Evolutionary conservation across 768 basidiomycete genomes (phyloP).

Genomic region (Rhizopogon salebrosus): DNA sequence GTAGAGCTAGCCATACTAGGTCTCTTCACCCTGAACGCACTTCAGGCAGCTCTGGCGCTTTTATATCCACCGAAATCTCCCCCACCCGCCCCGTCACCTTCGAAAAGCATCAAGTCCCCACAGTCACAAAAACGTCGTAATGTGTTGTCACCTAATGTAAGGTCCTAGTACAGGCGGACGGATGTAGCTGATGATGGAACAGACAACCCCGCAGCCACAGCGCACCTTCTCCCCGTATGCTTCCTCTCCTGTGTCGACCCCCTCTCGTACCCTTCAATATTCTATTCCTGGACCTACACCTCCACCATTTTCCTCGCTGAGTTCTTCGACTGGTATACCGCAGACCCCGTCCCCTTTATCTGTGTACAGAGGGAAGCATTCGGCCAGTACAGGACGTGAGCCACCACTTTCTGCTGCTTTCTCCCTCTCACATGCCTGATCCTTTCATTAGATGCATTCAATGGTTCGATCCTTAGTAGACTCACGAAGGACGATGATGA

Average conservation of each 20-base stretch:
- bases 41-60: conserved; percentile 32
- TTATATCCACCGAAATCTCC: conserved; percentile 29
- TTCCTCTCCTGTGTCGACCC: conserved; percentile 25
- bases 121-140: conserved; percentile 22
- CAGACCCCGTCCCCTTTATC: conserved; percentile 34
- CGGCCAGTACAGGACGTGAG: conserved; percentile 31
- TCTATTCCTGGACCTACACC: conserved; percentile 34
- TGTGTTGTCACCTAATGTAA: conserved; percentile 14
- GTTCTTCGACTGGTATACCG: conserved; percentile 24
- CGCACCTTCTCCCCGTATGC: conserved; percentile 24
- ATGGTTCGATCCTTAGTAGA: conserved; percentile 21
- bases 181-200: neutral
- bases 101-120: conserved; percentile 16
- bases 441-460: conserved; percentile 19
- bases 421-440: neutral
- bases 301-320: conserved; percentile 31
- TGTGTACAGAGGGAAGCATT: conserved; percentile 34
- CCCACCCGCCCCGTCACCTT: conserved; percentile 19
- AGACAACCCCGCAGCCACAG: conserved; percentile 24
- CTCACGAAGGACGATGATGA: conserved; percentile 25
- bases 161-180: neutral
- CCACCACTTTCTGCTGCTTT: neutral
- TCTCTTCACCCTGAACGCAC: conserved; percentile 28
- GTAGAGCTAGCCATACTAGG: conserved; percentile 27
- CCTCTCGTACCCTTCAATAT: conserved; percentile 28